These are phyloP conservation scores for Pichia phayaonensis DNA, from an alignment of 805 yeast species.

Conservation along the genomic window DNA sequence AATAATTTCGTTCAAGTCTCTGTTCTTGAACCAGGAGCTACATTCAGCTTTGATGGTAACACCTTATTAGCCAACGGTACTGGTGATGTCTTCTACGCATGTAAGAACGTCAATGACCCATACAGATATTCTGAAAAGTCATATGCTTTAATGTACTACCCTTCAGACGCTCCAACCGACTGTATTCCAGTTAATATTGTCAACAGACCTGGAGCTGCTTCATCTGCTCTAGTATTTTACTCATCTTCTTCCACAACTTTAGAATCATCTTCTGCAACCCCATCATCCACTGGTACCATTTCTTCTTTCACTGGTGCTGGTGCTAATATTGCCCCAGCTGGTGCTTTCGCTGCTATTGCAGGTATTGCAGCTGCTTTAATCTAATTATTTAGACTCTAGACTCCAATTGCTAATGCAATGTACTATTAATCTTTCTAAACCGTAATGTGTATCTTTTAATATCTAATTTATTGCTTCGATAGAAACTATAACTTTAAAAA, in stretches of 20 bases:
- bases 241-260: background rate
- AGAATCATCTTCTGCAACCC: background rate
- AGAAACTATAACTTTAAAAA: too few relatives aligned
- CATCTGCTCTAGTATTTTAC: slow-evolving; percentile 1
- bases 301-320: slow-evolving; percentile 1
- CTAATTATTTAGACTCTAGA: background rate
- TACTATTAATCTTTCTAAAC: too few relatives aligned
- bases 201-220: background rate
- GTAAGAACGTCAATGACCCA: slow-evolving; percentile 38
- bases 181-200: slow-evolving; percentile 10
- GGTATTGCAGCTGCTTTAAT: slow-evolving; percentile 8
- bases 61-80: slow-evolving; percentile 27
- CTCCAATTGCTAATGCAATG: too few relatives aligned
- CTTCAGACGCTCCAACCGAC: slow-evolving; percentile 19
- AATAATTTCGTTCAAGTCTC: slow-evolving; percentile 10
- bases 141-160: slow-evolving; percentile 26
- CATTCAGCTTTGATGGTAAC: slow-evolving; percentile 16
- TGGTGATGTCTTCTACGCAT: slow-evolving; percentile 32
- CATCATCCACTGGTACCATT: background rate
- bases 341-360: slow-evolving; percentile 4
- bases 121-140: slow-evolving; percentile 29
- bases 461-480: too few relatives aligned
- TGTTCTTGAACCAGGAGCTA: slow-evolving; percentile 11
- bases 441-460: too few relatives aligned
- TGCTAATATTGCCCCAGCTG: slow-evolving; percentile 1